These are phyloP conservation scores for Talaromyces sp. DNA, from an alignment of 2,329 filamentous ascomycete genomes.

Conservation along the genomic window DNA sequence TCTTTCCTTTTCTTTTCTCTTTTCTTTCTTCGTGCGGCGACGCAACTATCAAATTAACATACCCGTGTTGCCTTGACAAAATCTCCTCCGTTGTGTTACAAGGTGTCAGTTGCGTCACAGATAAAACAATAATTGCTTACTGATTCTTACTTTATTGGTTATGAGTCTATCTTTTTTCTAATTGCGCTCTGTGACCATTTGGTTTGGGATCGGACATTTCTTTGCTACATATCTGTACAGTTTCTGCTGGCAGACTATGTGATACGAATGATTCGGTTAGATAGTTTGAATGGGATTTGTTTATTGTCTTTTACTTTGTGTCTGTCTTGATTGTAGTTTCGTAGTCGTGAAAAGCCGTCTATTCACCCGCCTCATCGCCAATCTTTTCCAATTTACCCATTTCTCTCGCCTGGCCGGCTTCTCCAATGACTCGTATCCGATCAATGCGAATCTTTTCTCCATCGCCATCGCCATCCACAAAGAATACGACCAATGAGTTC, in stretches of 20 bases:
- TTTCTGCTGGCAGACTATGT: background rate
- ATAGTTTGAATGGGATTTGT: background rate
- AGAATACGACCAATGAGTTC: conserved; percentile 78
- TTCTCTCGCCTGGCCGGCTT: conserved; percentile 84
- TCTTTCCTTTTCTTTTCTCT: conserved; percentile 41
- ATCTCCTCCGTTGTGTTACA: conserved; percentile 44
- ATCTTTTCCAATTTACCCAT: conserved; percentile 96
- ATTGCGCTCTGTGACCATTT: conserved; percentile 43
- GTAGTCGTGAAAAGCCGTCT: conserved; percentile 17
- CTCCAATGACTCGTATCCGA: conserved; percentile 66
- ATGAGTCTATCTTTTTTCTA: conserved; percentile 34
- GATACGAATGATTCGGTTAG: background rate
- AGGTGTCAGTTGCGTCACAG: conserved; percentile 81
- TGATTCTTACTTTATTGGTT: conserved; percentile 53
- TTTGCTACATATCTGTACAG: background rate
- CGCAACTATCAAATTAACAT: conserved; percentile 56
- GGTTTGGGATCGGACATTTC: conserved; percentile 57
- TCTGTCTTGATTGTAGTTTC: background rate
- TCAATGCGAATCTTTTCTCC: conserved; percentile 78
- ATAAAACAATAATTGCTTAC: conserved; percentile 79
- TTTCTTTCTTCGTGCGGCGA: conserved; percentile 76
- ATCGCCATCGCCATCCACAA: conserved; percentile 78
- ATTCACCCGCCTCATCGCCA: conserved; percentile 68
- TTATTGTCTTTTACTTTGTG: background rate
- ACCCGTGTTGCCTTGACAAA: conserved; percentile 74